Evolutionary conservation across 1,139 yeast species (phyloP).

Genomic region (Debaryomyces coudertii): DNA sequence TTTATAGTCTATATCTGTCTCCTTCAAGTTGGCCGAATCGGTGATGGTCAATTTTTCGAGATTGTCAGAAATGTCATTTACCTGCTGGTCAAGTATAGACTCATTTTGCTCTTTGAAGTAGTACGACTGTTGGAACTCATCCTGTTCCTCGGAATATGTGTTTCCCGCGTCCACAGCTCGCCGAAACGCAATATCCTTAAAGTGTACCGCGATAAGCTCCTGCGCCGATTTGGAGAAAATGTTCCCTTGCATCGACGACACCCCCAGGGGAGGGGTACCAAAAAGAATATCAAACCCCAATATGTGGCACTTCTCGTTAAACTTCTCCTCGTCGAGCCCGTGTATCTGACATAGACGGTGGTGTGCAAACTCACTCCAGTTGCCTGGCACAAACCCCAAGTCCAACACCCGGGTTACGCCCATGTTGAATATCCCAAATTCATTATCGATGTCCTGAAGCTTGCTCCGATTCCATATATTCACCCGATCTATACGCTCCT

Average conservation of each 20-base stretch:
- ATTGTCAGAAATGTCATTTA: conserved; percentile 17
- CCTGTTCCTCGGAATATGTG: conserved; percentile 3
- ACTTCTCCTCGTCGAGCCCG: conserved; percentile 45
- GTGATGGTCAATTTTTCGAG: background rate
- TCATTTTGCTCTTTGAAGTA: conserved; percentile 33
- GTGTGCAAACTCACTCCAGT: conserved; percentile 84
- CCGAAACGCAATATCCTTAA: conserved; percentile 44
- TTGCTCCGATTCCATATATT: conserved; percentile 30
- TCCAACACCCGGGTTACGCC: conserved; percentile 38
- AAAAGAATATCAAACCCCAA: conserved; percentile 87
- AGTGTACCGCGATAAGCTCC: conserved; percentile 56
- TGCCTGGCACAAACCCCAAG: conserved; percentile 91
- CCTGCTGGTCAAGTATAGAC: conserved; percentile 20
- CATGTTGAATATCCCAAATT: conserved; percentile 30
- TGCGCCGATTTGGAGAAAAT: conserved; percentile 73
- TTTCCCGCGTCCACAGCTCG: background rate
- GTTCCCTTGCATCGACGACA: conserved; percentile 83
- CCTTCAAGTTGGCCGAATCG: background rate
- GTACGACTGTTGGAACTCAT: conserved; percentile 25
- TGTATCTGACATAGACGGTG: conserved; percentile 33
- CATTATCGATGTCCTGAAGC: conserved; percentile 32
- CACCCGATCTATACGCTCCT: conserved; percentile 28
- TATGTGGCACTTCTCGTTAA: conserved; percentile 62
- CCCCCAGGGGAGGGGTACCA: conserved; percentile 78
- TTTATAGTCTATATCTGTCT: conserved; percentile 22